These are phyloP conservation scores for Glaciozyma antarctica DNA, from an alignment of 768 basidiomycete genomes.

Conservation along the genomic window DNA sequence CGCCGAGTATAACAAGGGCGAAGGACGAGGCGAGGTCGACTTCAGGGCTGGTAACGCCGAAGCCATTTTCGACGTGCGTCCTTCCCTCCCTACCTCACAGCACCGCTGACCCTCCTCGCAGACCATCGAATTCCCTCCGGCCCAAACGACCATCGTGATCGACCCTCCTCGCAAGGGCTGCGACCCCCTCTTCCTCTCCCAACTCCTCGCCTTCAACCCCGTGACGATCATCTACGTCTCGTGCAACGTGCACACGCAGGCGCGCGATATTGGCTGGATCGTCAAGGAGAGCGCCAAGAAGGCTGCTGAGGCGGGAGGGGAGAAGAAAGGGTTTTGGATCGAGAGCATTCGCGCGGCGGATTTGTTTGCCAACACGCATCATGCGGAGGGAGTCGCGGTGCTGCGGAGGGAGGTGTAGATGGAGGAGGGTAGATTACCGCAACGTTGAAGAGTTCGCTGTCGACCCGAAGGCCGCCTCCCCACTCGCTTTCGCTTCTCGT, in stretches of 20 bases:
- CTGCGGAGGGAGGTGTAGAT: constrained; percentile 28
- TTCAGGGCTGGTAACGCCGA: constrained; percentile 78
- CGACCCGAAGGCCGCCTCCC: no score
- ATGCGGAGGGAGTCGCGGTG: constrained; percentile 66
- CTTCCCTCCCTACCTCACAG: constrained; percentile 44
- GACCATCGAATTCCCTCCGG: constrained; percentile 50
- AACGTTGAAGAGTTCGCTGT: no score
- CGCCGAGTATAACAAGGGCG: constrained; percentile 45
- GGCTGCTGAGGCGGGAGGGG: constrained; percentile 40
- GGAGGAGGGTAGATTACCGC: no score
- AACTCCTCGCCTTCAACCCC: constrained; percentile 62
- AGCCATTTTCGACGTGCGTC: constrained; percentile 56
- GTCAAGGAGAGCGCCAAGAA: constrained; percentile 44
- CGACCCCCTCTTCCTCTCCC: constrained; percentile 59
- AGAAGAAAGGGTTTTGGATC: constrained; percentile 54
- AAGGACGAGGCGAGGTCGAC: constrained; percentile 42
- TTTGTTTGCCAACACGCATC: constrained; percentile 90
- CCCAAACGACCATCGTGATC: constrained; percentile 60
- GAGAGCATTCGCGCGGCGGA: constrained; percentile 84
- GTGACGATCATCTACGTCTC: constrained; percentile 47
- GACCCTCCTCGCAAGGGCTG: constrained; percentile 95
- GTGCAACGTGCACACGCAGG: constrained; percentile 36
- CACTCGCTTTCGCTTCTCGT: no score
- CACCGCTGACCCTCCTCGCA: constrained; percentile 6
- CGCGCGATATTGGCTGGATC: constrained; percentile 69